Conservation (phyloP, 805 yeast genomes). For the Saccharomycopsis microspora region DNA sequence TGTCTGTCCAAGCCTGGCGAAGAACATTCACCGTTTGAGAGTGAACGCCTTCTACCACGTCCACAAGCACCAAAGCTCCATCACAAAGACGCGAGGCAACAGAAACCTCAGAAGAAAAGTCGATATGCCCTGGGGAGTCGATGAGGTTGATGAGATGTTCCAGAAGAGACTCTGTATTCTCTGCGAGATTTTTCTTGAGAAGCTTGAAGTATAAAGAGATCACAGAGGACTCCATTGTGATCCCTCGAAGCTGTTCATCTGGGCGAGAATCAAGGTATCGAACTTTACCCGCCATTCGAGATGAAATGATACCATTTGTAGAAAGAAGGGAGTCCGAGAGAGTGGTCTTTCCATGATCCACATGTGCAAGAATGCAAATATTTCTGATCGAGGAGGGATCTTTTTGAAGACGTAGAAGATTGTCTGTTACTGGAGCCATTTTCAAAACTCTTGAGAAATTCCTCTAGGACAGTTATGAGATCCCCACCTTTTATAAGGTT, state of each 20-base stretch:
- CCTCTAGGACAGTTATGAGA: too few species aligned
- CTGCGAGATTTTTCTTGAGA: slow-evolving; percentile 40
- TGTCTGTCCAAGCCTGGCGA: slow-evolving; percentile 93
- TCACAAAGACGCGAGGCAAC: slow-evolving; percentile 94
- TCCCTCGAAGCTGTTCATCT: slow-evolving; percentile 93
- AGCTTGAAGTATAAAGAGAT: slow-evolving; percentile 85
- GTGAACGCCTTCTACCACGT: slow-evolving; percentile 96
- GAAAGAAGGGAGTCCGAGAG: slow-evolving; percentile 86
- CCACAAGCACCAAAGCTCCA: slow-evolving; percentile 91
- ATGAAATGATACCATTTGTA: slow-evolving; percentile 93
- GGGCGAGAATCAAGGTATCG: slow-evolving; percentile 87
- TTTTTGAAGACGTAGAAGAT: slow-evolving; percentile 49
- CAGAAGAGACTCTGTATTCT: slow-evolving; percentile 29
- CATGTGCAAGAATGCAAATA: slow-evolving; percentile 94
- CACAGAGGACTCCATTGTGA: slow-evolving; percentile 96
- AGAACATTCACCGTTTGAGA: slow-evolving; percentile 93
- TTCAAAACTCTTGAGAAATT: background rate
- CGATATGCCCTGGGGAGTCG: slow-evolving; percentile 99
- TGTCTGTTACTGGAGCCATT: slow-evolving; percentile 12
- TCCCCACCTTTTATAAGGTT: too few species aligned
- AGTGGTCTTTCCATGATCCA: slow-evolving; percentile 97
- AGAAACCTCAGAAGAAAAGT: slow-evolving; percentile 91
- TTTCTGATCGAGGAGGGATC: slow-evolving; percentile 67
- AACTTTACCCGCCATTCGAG: slow-evolving; percentile 89
- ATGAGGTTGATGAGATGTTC: slow-evolving; percentile 85